These are phyloP conservation scores for Physcia stellaris DNA, from an alignment of 495 filamentous ascomycete genomes.

Conservation along the genomic window DNA sequence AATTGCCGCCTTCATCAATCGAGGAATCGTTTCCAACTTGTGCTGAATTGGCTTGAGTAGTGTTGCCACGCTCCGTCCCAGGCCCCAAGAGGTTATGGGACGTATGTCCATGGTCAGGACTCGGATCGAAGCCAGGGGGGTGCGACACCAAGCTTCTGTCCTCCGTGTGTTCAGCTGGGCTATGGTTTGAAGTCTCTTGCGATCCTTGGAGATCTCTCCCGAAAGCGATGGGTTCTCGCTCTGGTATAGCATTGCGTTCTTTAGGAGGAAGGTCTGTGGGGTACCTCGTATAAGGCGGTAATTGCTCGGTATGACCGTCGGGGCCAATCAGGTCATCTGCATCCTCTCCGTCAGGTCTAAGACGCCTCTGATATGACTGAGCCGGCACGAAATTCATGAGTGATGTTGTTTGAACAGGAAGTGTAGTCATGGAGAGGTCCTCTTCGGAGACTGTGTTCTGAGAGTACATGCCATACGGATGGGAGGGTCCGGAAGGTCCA, in stretches of 20 bases:
- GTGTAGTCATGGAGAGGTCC: conserved; percentile 23
- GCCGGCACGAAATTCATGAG: conserved; percentile 33
- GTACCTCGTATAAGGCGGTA: conserved; percentile 80
- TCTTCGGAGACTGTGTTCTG: conserved; percentile 53
- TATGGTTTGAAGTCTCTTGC: conserved; percentile 7
- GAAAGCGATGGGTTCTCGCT: background rate
- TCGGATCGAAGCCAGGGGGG: too few relatives aligned
- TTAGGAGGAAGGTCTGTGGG: conserved; percentile 37
- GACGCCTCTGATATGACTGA: conserved; percentile 50
- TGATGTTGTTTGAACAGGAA: conserved; percentile 39
- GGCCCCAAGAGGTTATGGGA: too few relatives aligned
- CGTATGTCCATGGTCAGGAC: too few relatives aligned
- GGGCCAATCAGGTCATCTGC: conserved; percentile 75
- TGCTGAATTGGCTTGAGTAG: conserved; percentile 12
- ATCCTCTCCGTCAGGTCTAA: conserved; percentile 74
- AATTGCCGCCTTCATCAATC: conserved; percentile 29
- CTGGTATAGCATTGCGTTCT: conserved; percentile 1
- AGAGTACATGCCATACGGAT: conserved; percentile 76
- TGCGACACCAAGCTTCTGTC: too few relatives aligned
- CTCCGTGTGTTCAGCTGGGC: background rate
- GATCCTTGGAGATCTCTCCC: background rate
- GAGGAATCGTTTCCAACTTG: conserved; percentile 11
- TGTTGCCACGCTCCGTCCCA: too few relatives aligned
- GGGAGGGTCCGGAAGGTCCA: conserved; percentile 58
- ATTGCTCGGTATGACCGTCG: conserved; percentile 77